Evolutionary conservation across 495 filamentous ascomycete species (phyloP), one percentile per base, ranked within the genome.

Genomic region (Penicillium tannophilum): DNA sequence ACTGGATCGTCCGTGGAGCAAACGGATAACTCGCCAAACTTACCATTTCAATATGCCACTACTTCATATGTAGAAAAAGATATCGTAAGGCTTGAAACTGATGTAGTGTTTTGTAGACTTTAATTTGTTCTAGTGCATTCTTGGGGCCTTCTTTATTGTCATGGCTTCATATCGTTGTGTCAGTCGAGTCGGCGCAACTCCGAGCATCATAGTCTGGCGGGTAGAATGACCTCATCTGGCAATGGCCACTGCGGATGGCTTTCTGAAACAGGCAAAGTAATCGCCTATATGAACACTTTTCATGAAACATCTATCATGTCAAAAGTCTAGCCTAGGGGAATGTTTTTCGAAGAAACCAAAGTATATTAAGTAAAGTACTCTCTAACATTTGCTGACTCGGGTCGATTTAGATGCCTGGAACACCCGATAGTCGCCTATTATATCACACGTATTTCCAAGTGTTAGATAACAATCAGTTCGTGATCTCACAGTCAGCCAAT

Each of bases 1-100:
- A 42, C 23, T 47, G 31, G 55, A 58, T 54, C 43, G 20, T 43
- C 55, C 23, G 60, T 52, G 55, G 52, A 59, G 30, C 48, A 30
- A 12, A 36, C 12, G 33, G 16, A 41, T 36, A 6, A 49, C 30
- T 51, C 48, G 48, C 28, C 28, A 51, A 33, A 51, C 7, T 51
- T 51, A 19, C 26, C 48, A 35, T 19, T 35, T 51, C 9, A 8
- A 31, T 4, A 30, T 49, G 6, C 24, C 6, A 6, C 46, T 11
- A 9, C 23, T 14, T 52, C 33, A 17, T n/a, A 17, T 16, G 19
- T 23, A 23, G 20, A 23, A 23, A 26, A 52, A 17, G 28, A 11
- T 39, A 14, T n/a, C 24, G 20, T 12, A 36, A 24, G 17, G 9
- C 14, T 52, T 6, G 3, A 39, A 23, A 23, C 20, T 23, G 1